Conservation (phyloP, 2,329 filamentous ascomycete genomes). For the Neonectria coccinea region DNA sequence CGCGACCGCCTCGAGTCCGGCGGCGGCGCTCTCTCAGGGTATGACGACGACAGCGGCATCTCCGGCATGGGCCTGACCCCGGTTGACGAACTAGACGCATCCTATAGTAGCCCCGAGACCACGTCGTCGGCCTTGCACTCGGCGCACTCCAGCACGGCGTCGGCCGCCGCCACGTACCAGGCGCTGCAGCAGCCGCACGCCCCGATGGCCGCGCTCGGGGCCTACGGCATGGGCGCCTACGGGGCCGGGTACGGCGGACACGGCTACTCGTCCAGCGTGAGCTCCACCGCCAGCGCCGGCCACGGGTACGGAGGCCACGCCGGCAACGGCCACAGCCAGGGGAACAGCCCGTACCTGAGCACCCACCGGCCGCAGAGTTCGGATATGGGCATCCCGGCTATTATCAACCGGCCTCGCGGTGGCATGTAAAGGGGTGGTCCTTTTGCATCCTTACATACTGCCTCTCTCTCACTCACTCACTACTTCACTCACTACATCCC, state of each 20-base stretch:
- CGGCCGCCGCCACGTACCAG: slow-evolving; percentile 51
- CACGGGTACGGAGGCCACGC: slow-evolving; percentile 49
- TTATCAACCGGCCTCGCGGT: slow-evolving; percentile 64
- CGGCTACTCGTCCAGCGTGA: slow-evolving; percentile 67
- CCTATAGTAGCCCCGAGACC: slow-evolving; percentile 67
- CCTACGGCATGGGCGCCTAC: slow-evolving; percentile 43
- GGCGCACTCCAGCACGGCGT: slow-evolving; percentile 44
- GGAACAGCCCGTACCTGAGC: slow-evolving; percentile 61
- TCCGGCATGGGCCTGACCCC: slow-evolving; percentile 70
- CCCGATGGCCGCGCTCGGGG: slow-evolving; percentile 36
- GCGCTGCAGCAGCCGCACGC: slow-evolving; percentile 32
- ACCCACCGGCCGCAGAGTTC: slow-evolving; percentile 64
- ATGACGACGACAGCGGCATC: slow-evolving; percentile 79
- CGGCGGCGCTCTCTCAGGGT: slow-evolving; percentile 55
- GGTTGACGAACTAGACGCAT: slow-evolving; percentile 69
- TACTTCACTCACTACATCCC: background rate
- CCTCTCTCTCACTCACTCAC: no score
- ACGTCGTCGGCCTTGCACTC: slow-evolving; percentile 58
- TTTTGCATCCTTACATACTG: no score
- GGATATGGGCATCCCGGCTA: slow-evolving; percentile 71
- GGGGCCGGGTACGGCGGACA: slow-evolving; percentile 47
- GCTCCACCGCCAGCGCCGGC: slow-evolving; percentile 57
- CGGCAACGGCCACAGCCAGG: slow-evolving; percentile 48
- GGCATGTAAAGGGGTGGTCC: slow-evolving; percentile 31
- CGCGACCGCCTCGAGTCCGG: no score